Base-by-base conservation (phyloP, 1,284 basidiomycete genomes). In the Austroboletus novae-zelandiae region DNA sequence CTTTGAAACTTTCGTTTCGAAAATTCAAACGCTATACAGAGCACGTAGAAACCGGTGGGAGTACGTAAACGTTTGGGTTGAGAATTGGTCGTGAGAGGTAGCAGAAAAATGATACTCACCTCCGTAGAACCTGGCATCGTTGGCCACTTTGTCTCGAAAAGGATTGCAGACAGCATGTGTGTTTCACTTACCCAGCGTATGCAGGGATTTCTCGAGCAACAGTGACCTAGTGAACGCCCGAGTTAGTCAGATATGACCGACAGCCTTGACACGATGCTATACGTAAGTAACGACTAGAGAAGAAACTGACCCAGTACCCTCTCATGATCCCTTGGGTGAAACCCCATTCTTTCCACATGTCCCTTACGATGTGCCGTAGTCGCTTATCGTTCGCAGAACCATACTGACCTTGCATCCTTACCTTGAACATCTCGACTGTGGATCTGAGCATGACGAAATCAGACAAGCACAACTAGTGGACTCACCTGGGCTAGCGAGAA, bases 331-430 rank as follows among this genome's bases (percentile, higher is more conserved):
- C 96, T 52, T 83, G 78, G 40, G 83, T 73, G 57, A 98, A 84
- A 0, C 96, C 95, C 76, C 86, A 92, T 50, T 90, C 71, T 29
- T 64, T 68, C 86, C 92, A 96, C 83, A 95, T 91, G 59, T 95
- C 91, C 17, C 71, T 74, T 6, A 83, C 82, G 5, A 97, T 78
- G 3, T 74, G 77, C 30, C 84, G 74, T 30, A 97, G 76, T 40
- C 82, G 79, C 71, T 95, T 91, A 65, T 95, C 92, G 6, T 78
- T 75, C 10, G 80, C 75, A 3, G 75, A 78, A 17, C 89, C 91
- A 59, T 93, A 94, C 64, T 95, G 91, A 5, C 91, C 94, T 71
- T 98, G 95, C 94, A 98, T 97, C n/a, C 92, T 83, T 42, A 98
- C 92, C 72, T 94, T 92, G 70, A 90, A 89, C 86, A 91, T 89